A percentile compares a stretch with the other conserved stretches of the same genome.
These are phyloP conservation scores for Stagonosporopsis chrysanthemi DNA, from an alignment of 2,329 filamentous ascomycete species.

Conservation along the genomic window DNA sequence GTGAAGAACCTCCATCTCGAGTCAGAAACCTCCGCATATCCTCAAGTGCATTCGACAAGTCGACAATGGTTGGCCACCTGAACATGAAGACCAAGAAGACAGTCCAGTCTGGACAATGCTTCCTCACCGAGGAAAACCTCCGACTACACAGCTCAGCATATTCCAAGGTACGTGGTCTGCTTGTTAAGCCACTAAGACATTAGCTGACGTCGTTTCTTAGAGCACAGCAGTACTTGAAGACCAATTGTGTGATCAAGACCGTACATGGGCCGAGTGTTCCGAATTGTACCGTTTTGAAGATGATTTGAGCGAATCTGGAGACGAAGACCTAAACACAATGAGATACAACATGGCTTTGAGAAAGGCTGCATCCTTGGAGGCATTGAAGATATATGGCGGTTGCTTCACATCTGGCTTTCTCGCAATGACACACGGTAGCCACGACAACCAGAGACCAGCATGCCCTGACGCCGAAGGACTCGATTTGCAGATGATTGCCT, in stretches of 20 bases:
- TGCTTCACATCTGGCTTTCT: conserved; percentile 43
- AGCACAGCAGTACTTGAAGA: conserved; percentile 16
- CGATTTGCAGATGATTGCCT: conserved; percentile 35
- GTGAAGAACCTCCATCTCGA: background rate
- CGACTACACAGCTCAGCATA: conserved; percentile 37
- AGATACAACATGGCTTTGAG: conserved; percentile 31
- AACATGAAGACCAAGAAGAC: conserved; percentile 13
- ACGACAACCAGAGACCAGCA: conserved; percentile 26
- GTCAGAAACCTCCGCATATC: conserved; percentile 6
- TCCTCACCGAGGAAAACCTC: conserved; percentile 44
- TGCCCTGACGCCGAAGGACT: conserved; percentile 34
- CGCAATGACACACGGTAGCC: conserved; percentile 35
- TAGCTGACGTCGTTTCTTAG: conserved; percentile 20
- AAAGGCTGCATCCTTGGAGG: conserved; percentile 38
- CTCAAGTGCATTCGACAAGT: conserved; percentile 6
- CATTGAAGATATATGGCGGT: conserved; percentile 43
- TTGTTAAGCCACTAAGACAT: background rate
- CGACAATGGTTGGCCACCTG: conserved; percentile 19
- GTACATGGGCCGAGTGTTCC: conserved; percentile 20
- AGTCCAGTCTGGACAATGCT: conserved; percentile 9
- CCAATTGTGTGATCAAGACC: conserved; percentile 28
- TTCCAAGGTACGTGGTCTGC: conserved; percentile 29
- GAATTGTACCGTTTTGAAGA: conserved; percentile 30
- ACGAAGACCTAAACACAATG: conserved; percentile 29
- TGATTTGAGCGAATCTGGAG: conserved; percentile 32